Conservation (phyloP, 306 rosid species). For the Cicer arietinum region DNA sequence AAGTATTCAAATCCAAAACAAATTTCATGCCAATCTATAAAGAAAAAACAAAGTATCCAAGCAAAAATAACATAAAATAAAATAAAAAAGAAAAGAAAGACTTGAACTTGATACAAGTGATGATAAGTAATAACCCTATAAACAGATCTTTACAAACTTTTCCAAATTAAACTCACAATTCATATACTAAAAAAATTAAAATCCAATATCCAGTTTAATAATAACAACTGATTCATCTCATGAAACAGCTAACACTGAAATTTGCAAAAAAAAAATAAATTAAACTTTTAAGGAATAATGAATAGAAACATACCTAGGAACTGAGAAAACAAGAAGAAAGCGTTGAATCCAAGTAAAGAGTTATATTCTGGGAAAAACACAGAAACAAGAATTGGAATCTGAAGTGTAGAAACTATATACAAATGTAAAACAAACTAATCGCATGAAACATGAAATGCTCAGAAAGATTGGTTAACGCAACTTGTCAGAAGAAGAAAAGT, state of each 20-base stretch:
- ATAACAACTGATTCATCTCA: slow-evolving; percentile 28
- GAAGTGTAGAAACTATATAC: background rate
- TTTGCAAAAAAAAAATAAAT: background rate
- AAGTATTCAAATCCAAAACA: slow-evolving; percentile 33
- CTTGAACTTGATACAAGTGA: background rate
- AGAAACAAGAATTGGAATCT: slow-evolving; percentile 19
- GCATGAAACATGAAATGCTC: slow-evolving; percentile 21
- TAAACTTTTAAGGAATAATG: too few relatives aligned
- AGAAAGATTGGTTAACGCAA: slow-evolving; percentile 35
- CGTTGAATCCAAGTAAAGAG: slow-evolving; percentile 40
- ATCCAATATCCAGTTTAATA: slow-evolving; percentile 30
- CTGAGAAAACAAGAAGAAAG: slow-evolving; percentile 44
- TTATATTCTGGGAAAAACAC: slow-evolving; percentile 5
- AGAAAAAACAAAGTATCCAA: background rate
- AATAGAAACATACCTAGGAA: slow-evolving; percentile 41
- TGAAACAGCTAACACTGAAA: slow-evolving; percentile 9
- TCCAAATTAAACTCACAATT: slow-evolving; percentile 3
- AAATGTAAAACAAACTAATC: background rate
- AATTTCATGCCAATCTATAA: slow-evolving; percentile 31
- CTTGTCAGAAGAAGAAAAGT: slow-evolving; percentile 5
- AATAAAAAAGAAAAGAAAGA: background rate
- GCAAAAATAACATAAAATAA: background rate
- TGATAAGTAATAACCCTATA: slow-evolving; percentile 25
- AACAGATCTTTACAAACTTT: slow-evolving; percentile 10
- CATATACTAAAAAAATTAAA: slow-evolving; percentile 21